phyloP scores from a whole-genome alignment of 768 basidiomycete genomes.

The Mycena venus region DNA sequence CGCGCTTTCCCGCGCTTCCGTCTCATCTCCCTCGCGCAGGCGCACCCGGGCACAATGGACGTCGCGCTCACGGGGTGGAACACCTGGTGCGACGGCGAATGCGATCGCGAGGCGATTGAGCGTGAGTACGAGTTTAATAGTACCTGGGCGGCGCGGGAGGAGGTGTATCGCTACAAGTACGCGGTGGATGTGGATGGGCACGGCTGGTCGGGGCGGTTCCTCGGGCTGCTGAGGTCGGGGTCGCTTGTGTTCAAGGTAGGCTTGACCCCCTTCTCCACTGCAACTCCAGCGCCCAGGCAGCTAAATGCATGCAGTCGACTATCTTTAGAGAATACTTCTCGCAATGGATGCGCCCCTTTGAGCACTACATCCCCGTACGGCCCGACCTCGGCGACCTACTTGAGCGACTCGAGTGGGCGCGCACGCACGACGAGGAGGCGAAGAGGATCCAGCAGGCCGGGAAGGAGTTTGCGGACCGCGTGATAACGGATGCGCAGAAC shows the following conservation, averaged over 20 bases:
- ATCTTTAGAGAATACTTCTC: slow-evolving; percentile 30
- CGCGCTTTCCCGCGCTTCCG: slow-evolving; percentile 31
- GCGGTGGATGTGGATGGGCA: slow-evolving; percentile 31
- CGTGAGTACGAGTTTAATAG: slow-evolving; percentile 30
- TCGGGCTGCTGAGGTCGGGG: slow-evolving; percentile 22
- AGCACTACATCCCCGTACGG: slow-evolving; percentile 32
- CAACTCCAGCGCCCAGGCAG: too few relatives aligned
- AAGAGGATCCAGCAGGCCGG: slow-evolving; percentile 21
- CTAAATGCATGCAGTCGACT: slow-evolving; percentile 15
- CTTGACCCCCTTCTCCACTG: neutral
- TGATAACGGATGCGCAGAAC: slow-evolving; percentile 32
- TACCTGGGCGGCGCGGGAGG: slow-evolving; percentile 18
- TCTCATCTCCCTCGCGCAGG: slow-evolving; percentile 29
- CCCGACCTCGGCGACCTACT: slow-evolving; percentile 30
- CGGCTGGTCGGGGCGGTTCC: slow-evolving; percentile 22
- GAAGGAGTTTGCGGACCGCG: slow-evolving; percentile 24
- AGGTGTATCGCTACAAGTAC: slow-evolving; percentile 30
- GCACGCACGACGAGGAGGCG: slow-evolving; percentile 24
- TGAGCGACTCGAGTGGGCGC: slow-evolving; percentile 31
- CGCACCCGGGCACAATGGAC: slow-evolving; percentile 14
- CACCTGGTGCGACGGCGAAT: slow-evolving; percentile 23
- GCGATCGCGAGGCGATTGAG: slow-evolving; percentile 23
- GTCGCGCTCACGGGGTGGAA: slow-evolving; percentile 23
- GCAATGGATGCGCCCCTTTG: slow-evolving; percentile 28
- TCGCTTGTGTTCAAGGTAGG: slow-evolving; percentile 30